Percentiles rank a stretch among this genome's conserved stretches.
These are phyloP conservation scores for Arxiozyma slooffiae DNA, from an alignment of 1,139 yeast genomes.

Conservation along the genomic window DNA sequence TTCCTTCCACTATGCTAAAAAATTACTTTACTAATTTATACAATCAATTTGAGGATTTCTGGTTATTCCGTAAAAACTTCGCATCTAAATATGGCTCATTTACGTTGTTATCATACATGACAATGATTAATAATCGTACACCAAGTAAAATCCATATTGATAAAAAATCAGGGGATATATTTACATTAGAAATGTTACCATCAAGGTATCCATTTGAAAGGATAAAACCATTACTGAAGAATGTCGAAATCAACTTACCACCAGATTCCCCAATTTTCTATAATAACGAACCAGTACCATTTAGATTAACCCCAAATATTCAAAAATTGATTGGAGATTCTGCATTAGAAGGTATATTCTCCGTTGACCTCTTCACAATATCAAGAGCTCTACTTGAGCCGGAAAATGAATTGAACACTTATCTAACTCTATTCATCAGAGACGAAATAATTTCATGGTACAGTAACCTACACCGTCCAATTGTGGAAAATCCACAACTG, in stretches of 20 bases:
- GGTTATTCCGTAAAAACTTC: slow-evolving; percentile 94
- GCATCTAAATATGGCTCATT: slow-evolving; percentile 94
- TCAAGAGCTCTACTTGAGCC: slow-evolving; percentile 87
- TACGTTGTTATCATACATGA: slow-evolving; percentile 84
- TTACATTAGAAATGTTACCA: slow-evolving; percentile 95
- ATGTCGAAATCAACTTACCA: slow-evolving; percentile 44
- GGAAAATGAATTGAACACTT: slow-evolving; percentile 80
- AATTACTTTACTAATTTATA: slow-evolving; percentile 57
- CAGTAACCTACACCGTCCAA: slow-evolving; percentile 60
- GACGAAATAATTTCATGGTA: slow-evolving; percentile 95
- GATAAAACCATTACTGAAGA: slow-evolving; percentile 38
- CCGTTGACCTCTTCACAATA: slow-evolving; percentile 75
- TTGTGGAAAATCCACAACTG: slow-evolving; percentile 59
- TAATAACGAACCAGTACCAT: slow-evolving; percentile 92
- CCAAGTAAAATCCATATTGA: slow-evolving; percentile 89
- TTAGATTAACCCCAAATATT: slow-evolving; percentile 90
- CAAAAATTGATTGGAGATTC: slow-evolving; percentile 91
- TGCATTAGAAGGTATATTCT: slow-evolving; percentile 80
- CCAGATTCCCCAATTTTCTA: slow-evolving; percentile 80
- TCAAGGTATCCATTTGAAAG: slow-evolving; percentile 41
- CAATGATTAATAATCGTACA: slow-evolving; percentile 87
- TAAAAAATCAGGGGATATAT: slow-evolving; percentile 73
- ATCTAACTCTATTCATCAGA: slow-evolving; percentile 80
- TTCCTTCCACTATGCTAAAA: slow-evolving; percentile 76
- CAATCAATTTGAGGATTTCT: slow-evolving; percentile 81